phyloP scores from a whole-genome alignment of 2,329 filamentous ascomycete genomes.

The Colletotrichum neosansevieriae region DNA sequence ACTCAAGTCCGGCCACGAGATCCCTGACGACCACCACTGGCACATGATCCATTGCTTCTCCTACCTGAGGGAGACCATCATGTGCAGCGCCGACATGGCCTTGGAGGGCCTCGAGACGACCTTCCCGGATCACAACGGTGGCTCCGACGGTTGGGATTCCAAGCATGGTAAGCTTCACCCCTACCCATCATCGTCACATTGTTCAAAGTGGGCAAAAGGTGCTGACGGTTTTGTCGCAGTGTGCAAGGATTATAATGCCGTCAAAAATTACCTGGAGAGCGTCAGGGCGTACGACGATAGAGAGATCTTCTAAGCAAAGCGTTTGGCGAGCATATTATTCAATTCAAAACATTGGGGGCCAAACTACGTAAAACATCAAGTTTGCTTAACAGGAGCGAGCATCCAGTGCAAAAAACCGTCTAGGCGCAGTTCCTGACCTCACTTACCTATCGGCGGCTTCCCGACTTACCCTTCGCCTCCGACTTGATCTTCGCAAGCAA shows the following conservation, averaged over 20 bases:
- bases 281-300: constrained; percentile 59
- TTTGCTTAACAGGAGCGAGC: background rate
- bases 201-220: background rate
- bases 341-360: background rate
- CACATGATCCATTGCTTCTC: constrained; percentile 63
- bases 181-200: background rate
- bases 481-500: too few relatives aligned
- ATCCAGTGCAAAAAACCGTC: background rate
- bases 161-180: constrained; percentile 53
- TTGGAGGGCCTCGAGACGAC: constrained; percentile 60
- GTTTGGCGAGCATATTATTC: background rate
- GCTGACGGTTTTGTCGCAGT: constrained; percentile 45
- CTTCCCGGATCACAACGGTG: constrained; percentile 59
- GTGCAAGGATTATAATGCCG: constrained; percentile 57
- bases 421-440: too few relatives aligned
- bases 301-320: constrained; percentile 52
- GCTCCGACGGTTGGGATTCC: constrained; percentile 60
- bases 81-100: constrained; percentile 60
- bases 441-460: too few relatives aligned
- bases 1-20: constrained; percentile 51
- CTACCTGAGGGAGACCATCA: constrained; percentile 60
- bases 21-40: constrained; percentile 59
- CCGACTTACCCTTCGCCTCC: background rate
- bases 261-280: constrained; percentile 56
- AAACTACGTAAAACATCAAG: background rate